Evolutionary conservation across 1,139 yeast genomes (phyloP).

Genomic region (Protomyces pachydermus): DNA sequence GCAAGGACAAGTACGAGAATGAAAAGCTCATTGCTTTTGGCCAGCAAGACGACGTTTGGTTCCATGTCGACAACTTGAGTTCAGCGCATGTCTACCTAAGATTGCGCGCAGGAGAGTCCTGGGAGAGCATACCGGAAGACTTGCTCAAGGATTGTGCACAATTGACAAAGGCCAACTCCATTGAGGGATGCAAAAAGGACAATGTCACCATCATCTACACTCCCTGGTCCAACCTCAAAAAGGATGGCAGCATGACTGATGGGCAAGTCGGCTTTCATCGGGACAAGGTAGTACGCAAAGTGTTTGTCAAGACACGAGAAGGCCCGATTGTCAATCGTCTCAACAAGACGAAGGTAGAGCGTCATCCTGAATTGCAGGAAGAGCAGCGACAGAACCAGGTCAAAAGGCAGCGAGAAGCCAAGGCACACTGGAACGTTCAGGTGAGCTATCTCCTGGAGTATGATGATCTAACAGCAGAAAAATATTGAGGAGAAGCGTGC

Average conservation of each 20-base stretch:
- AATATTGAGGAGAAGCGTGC: constrained; percentile 40
- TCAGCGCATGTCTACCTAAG: constrained; percentile 79
- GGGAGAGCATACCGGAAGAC: constrained; percentile 51
- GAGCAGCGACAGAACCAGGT: constrained; percentile 43
- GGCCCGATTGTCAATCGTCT: constrained; percentile 61
- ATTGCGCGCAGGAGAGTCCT: constrained; percentile 45
- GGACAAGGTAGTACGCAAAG: constrained; percentile 51
- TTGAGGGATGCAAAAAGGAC: constrained; percentile 68
- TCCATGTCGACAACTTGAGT: constrained; percentile 74
- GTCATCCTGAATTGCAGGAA: constrained; percentile 46
- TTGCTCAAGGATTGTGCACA: constrained; percentile 63
- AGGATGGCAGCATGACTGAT: constrained; percentile 71
- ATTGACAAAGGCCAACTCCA: constrained; percentile 73
- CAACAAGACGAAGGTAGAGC: constrained; percentile 61
- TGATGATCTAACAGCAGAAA: constrained; percentile 33
- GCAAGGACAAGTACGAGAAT: constrained; percentile 55
- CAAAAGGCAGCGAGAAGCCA: constrained; percentile 32
- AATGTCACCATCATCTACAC: constrained; percentile 69
- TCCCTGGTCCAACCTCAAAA: constrained; percentile 64
- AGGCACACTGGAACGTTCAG: constrained; percentile 10
- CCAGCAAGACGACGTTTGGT: constrained; percentile 69
- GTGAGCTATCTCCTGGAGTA: background rate
- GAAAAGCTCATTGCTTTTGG: constrained; percentile 70
- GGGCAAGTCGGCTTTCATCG: constrained; percentile 74
- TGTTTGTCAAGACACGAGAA: constrained; percentile 55